Evolutionary conservation across 768 basidiomycete genomes (phyloP), one percentile per base, ranked within the genome.

Genomic region (Pluteus cervinus): DNA sequence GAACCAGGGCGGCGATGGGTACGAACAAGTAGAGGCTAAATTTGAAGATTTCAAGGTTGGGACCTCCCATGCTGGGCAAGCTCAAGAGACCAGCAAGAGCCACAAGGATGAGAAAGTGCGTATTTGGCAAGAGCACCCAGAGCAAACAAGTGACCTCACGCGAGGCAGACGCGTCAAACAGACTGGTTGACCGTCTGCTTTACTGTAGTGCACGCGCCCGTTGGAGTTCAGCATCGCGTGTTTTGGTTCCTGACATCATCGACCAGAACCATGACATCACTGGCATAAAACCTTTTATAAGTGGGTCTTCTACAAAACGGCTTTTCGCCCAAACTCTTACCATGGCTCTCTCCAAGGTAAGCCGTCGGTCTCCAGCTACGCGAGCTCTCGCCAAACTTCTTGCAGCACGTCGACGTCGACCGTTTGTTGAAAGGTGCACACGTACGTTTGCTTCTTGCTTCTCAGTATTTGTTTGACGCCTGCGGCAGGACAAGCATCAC

Each of bases 41-140:
- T 62, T 90, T 91, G 79, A 91, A 88, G 12, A 91, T 73, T 59
- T 92, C 89, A 37, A 92, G 78, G 56, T 85, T 86, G 24, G 86
- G 78, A 8, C 85, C 80, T 2, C 70, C 84, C 84, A 86, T 62
- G 29, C 31, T 47, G 33, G 42, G 24, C 25, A 34, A 33, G 18
- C 26, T n/a, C 17, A 14, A 37, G 14, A 26, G 18, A 23, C 16
- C 21, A 37, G 16, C 28, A 26, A 24, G n/a, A n/a, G n/a, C n/a
- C n/a, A n/a, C n/a, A n/a, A n/a, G n/a, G n/a, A n/a, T n/a, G n/a
- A n/a, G n/a, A n/a, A n/a, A n/a, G n/a, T n/a, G n/a, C n/a, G n/a
- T n/a, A n/a, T n/a, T n/a, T n/a, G n/a, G n/a, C n/a, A n/a, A n/a
- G n/a, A n/a, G n/a, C n/a, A n/a, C n/a, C n/a, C n/a, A n/a, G n/a